phyloP scores from a whole-genome alignment of 805 yeast genomes.

The Cyberlindnera bimundalis region DNA sequence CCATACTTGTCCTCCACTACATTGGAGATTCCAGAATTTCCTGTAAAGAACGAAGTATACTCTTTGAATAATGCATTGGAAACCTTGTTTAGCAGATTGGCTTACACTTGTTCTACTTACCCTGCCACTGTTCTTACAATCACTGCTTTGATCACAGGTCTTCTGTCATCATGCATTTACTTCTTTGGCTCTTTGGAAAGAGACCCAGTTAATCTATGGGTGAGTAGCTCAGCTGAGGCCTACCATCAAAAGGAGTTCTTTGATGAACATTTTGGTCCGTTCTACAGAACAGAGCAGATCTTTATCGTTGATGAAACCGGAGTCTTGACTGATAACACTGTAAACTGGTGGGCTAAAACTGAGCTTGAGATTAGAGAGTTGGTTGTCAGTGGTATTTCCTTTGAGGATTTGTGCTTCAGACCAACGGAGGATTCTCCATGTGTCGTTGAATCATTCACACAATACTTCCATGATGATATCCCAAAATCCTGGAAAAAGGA shows the following conservation, averaged over 20 bases:
- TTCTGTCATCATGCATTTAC: constrained; percentile 50
- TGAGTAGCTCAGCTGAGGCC: constrained; percentile 70
- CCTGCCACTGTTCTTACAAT: constrained; percentile 53
- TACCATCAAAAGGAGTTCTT: constrained; percentile 62
- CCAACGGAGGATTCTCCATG: constrained; percentile 75
- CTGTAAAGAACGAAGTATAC: constrained; percentile 36
- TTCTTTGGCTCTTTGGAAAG: constrained; percentile 60
- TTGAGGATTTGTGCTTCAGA: constrained; percentile 75
- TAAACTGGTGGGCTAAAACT: constrained; percentile 87
- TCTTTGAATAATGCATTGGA: constrained; percentile 47
- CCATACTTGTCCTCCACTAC: constrained; percentile 32
- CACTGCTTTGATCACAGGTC: constrained; percentile 37
- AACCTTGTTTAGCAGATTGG: constrained; percentile 45
- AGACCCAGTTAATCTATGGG: constrained; percentile 87
- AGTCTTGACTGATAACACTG: constrained; percentile 63
- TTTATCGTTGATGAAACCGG: constrained; percentile 70
- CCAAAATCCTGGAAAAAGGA: constrained; percentile 53
- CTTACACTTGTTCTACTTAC: constrained; percentile 54
- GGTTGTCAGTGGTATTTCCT: constrained; percentile 33
- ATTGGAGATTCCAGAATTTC: constrained; percentile 17
- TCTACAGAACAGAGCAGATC: constrained; percentile 83
- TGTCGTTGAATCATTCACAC: constrained; percentile 83
- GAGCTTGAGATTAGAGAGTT: constrained; percentile 50
- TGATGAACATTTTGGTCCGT: constrained; percentile 85
- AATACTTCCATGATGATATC: constrained; percentile 72